These are phyloP conservation scores for Cryptomeria japonica DNA, from an alignment of 75 land plant genomes.

Conservation along the genomic window DNA sequence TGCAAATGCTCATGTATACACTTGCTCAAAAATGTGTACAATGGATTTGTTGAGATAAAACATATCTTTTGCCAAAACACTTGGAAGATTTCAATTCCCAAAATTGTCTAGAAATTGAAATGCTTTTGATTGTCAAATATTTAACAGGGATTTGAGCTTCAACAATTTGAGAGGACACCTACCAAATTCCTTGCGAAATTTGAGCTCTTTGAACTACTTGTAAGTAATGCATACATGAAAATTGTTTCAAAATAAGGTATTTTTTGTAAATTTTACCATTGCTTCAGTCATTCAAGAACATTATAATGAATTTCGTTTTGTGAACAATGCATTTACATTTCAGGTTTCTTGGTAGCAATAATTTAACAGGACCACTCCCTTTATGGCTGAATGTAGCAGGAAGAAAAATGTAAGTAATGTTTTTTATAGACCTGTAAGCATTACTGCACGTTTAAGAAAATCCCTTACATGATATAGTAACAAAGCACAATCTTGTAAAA, in stretches of 20 bases:
- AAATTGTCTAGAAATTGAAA: not conserved
- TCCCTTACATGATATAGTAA: no score
- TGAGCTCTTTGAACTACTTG: not conserved
- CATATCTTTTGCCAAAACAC: not conserved
- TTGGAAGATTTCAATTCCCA: not conserved
- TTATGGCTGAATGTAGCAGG: not conserved
- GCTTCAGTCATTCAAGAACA: not conserved
- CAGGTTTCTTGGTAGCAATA: conserved; percentile 5
- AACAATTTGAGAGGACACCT: not conserved
- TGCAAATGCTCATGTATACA: not conserved
- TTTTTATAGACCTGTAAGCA: no score
- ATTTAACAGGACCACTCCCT: not conserved
- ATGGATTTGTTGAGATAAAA: not conserved
- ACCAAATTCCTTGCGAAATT: not conserved
- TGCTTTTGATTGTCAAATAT: not conserved
- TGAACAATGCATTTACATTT: not conserved
- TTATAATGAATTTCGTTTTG: not conserved
- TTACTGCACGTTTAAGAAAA: no score
- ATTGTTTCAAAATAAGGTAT: not conserved
- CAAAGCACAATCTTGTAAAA: not conserved
- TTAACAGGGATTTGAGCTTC: not conserved
- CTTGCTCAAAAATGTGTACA: not conserved
- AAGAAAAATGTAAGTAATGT: not conserved
- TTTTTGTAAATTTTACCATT: not conserved
- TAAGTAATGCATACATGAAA: not conserved